These are phyloP conservation scores for Pichia nakasei DNA, from an alignment of 805 yeast species.

Conservation along the genomic window DNA sequence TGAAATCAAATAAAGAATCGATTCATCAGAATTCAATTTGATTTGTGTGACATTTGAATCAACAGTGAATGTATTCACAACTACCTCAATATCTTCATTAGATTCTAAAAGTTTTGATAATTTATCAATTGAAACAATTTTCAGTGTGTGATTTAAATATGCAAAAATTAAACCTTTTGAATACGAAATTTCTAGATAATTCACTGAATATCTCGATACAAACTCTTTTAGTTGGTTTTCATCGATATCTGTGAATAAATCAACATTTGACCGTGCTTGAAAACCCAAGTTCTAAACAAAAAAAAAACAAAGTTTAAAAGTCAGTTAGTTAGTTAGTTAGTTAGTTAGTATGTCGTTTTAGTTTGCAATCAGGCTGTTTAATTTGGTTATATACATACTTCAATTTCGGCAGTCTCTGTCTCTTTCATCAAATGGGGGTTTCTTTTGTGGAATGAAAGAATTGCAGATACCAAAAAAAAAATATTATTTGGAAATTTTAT, in stretches of 20 bases:
- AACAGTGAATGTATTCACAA: background rate
- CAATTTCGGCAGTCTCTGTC: slow-evolving; percentile 7
- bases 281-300: slow-evolving; percentile 23
- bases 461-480: too few species aligned
- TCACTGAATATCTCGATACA: slow-evolving; percentile 4
- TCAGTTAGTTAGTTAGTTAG: too few species aligned
- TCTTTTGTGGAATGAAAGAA: too few species aligned
- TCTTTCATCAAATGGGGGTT: too few species aligned
- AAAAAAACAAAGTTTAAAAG: background rate
- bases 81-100: slow-evolving; percentile 9
- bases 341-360: too few species aligned
- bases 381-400: slow-evolving; percentile 17
- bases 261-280: slow-evolving; percentile 19
- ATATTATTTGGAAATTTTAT: too few species aligned
- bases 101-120: slow-evolving; percentile 13
- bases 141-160: slow-evolving; percentile 11
- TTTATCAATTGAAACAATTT: slow-evolving; percentile 12
- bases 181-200: slow-evolving; percentile 17
- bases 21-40: slow-evolving; percentile 16
- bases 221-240: background rate
- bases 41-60: slow-evolving; percentile 14
- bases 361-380: too few species aligned
- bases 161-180: slow-evolving; percentile 16
- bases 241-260: slow-evolving; percentile 13
- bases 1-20: slow-evolving; percentile 12